A percentile compares a stretch with the other conserved stretches of the same genome.
Evolutionary conservation across 2,329 filamentous ascomycete genomes (phyloP).

Genomic region (Botrytis squamosa): DNA sequence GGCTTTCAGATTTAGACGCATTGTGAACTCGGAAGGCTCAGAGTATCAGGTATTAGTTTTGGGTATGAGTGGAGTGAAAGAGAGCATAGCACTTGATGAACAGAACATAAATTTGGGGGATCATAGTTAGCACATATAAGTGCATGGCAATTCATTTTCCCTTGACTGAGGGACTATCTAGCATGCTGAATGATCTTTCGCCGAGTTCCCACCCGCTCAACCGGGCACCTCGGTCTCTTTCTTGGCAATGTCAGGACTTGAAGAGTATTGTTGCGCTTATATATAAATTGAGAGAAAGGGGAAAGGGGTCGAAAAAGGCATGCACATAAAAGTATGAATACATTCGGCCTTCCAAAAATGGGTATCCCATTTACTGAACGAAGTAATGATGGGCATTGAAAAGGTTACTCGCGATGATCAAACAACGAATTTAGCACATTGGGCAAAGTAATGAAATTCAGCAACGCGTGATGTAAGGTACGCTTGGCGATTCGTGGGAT

Average conservation of each 20-base stretch:
- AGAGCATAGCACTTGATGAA: background rate
- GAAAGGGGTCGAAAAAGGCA: background rate
- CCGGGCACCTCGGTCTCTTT: background rate
- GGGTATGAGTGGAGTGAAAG: background rate
- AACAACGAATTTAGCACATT: background rate
- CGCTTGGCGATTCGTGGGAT: conserved; percentile 17
- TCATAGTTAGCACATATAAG: background rate
- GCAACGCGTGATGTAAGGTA: conserved; percentile 9
- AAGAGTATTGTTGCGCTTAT: conserved; percentile 9
- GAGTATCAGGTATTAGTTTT: background rate
- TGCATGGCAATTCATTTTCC: background rate
- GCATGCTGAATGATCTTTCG: background rate
- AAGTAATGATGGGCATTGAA: background rate
- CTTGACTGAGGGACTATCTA: background rate
- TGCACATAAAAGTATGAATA: background rate
- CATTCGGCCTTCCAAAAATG: background rate
- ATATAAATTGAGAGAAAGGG: background rate
- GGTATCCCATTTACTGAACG: background rate
- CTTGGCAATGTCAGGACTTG: background rate
- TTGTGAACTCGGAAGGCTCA: background rate
- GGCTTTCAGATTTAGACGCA: background rate
- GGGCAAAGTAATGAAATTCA: background rate
- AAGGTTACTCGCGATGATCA: background rate
- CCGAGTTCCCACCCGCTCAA: background rate
- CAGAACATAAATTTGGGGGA: background rate